Evolutionary conservation across 768 basidiomycete genomes (phyloP), one percentile per base, ranked within the genome.

Genomic region (Sarcodon aspratus): DNA sequence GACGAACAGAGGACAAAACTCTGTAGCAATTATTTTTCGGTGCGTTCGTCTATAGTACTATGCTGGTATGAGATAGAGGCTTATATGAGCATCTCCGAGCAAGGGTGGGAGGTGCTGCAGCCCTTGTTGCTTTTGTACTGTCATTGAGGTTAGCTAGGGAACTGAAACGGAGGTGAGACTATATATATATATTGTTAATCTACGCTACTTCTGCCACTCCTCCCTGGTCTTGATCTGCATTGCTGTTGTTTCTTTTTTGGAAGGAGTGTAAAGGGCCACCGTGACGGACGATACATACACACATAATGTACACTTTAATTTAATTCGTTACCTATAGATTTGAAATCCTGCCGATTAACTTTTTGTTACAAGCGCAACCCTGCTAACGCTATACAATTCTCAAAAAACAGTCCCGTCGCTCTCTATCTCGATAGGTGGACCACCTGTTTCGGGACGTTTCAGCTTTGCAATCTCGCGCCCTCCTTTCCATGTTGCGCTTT

Each of bases 401-500:
- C 47, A 90, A 58, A 90, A 89, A 5, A 90, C 77, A 1, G 88
- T 91, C 2, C 88, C 88, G 52, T 91, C 88, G 51, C 86, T 89
- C 51, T 80, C 74, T 50, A 91, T 89, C 51, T 88, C 87, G 57
- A 92, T 86, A 1, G 88, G 88, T 0, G 89, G 90, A 1, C 91
- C 91, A 7, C 85, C 81, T 0, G 78, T 81, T 38, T 72, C 68
- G 0, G 82, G 85, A 5, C 94, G 68, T 61, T 77, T 81, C 61
- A 71, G 64, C 61, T 81, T 85, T 3, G 95, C 95, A 36, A 97
- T 88, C 66, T 95, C 91, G 4, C 95, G 71, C 3, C 95, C 95
- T 1, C 91, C 92, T 60, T 94, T 95, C 95, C 95, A 99, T 0
- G 93, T 98, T 1, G 93, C 94, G 46, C 83, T 82, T 66, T 98